Conservation (phyloP, 441 rosid species). For the Manihot esculenta region DNA sequence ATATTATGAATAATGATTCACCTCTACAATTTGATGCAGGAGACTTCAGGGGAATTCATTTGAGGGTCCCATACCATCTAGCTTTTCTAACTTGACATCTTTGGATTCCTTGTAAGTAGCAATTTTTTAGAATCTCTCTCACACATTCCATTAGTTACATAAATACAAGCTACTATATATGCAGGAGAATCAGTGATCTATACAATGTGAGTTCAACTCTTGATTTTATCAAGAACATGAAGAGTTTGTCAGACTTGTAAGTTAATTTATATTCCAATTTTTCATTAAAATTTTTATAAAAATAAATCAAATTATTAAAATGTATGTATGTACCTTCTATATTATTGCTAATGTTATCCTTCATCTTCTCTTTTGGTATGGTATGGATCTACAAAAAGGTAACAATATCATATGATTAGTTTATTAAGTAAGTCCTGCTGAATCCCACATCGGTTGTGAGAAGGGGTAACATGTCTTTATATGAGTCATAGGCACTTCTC, state of each 20-base stretch:
- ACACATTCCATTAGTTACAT: neutral
- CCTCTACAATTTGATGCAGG: neutral
- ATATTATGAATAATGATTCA: no score
- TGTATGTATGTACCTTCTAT: no score
- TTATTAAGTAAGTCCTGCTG: no score
- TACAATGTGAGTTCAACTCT: conserved; percentile 44
- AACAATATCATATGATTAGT: no score
- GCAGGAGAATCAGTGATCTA: conserved; percentile 51
- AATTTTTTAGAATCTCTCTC: neutral
- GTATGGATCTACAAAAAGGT: no score
- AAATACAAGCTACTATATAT: neutral
- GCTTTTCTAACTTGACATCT: conserved; percentile 22
- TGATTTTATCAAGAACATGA: conserved; percentile 44
- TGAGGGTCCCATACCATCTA: conserved; percentile 34
- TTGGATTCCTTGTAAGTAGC: conserved; percentile 26
- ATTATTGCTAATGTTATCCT: no score
- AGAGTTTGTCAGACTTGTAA: conserved; percentile 46
- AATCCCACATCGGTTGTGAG: no score
- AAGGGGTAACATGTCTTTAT: no score
- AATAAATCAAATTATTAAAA: no score
- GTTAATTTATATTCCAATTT: conserved; percentile 16
- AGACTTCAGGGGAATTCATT: conserved; percentile 27
- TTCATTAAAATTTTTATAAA: no score
- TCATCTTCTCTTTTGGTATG: no score
- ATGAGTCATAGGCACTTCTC: no score